Evolutionary conservation across 176 grass and related monocot species (phyloP).

Genomic region (Zoysia japonica): DNA sequence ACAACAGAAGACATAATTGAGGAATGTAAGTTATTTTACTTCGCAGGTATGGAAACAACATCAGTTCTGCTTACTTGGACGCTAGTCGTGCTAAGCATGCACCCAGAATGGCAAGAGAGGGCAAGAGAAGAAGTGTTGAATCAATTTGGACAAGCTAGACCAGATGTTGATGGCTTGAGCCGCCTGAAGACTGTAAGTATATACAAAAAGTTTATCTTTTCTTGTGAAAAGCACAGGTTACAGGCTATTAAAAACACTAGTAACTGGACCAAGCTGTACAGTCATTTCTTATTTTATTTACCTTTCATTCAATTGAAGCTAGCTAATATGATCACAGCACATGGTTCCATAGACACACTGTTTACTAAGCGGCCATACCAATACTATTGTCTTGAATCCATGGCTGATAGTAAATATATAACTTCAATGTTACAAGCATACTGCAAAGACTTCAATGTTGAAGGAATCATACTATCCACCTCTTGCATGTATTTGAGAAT

Average conservation of each 20-base stretch:
- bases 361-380: too few relatives aligned
- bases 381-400: too few relatives aligned
- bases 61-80: conserved; percentile 84
- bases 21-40: conserved; percentile 93
- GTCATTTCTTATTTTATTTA: too few relatives aligned
- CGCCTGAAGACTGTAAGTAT: conserved; percentile 75
- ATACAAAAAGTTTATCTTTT: not conserved
- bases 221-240: not conserved
- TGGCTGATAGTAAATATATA: too few relatives aligned
- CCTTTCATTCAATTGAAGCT: not conserved
- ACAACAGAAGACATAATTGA: conserved; percentile 67
- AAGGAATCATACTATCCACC: too few relatives aligned
- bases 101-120: conserved; percentile 70
- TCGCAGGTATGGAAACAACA: conserved; percentile 82
- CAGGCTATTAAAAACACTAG: not conserved
- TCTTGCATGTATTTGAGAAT: too few relatives aligned
- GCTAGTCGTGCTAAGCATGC: conserved; percentile 64
- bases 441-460: too few relatives aligned
- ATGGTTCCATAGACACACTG: too few relatives aligned
- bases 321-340: too few relatives aligned
- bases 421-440: too few relatives aligned
- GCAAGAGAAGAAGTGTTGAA: conserved; percentile 81
- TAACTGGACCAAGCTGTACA: not conserved
- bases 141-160: conserved; percentile 51
- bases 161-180: conserved; percentile 57